phyloP scores from a whole-genome alignment of 257 asterid genomes.

The Solanum ahanhuiri region DNA sequence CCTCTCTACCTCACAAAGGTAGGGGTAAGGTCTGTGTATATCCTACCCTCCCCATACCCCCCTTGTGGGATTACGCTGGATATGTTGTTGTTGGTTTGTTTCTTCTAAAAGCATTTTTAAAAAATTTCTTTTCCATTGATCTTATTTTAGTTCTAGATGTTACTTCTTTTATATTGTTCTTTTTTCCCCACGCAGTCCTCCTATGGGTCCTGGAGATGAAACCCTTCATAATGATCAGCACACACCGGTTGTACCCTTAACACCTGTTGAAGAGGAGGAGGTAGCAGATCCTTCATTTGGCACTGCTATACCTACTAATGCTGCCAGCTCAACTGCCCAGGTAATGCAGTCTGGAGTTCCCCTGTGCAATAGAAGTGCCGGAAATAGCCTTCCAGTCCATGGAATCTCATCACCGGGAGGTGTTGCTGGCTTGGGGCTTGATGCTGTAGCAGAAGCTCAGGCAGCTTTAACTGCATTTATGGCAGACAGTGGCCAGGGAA shows the following conservation, averaged over 20 bases:
- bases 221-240: slow-evolving; percentile 18
- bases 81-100: background rate
- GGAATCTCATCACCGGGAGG: slow-evolving; percentile 11
- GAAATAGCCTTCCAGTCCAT: slow-evolving; percentile 2
- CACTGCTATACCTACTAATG: slow-evolving; percentile 7
- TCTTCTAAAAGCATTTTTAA: background rate
- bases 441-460: slow-evolving; percentile 44
- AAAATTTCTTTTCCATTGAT: background rate
- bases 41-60: background rate
- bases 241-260: slow-evolving; percentile 55
- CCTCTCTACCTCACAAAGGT: background rate
- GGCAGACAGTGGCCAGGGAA: slow-evolving; percentile 30
- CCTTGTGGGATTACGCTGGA: background rate
- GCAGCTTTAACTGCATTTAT: slow-evolving; percentile 42
- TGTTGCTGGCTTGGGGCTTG: slow-evolving; percentile 24
- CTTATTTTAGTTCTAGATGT: background rate
- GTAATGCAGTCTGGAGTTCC: slow-evolving; percentile 15
- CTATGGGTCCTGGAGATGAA: slow-evolving; percentile 18
- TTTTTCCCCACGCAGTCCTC: slow-evolving; percentile 44
- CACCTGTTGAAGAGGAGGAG: slow-evolving; percentile 92
- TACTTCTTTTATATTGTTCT: background rate
- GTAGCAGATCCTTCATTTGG: slow-evolving; percentile 19
- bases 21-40: background rate
- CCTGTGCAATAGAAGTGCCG: slow-evolving; percentile 14
- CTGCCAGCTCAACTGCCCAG: slow-evolving; percentile 15